Evolutionary conservation across 1,139 yeast species (phyloP), one percentile per base, ranked within the genome.

Genomic region (Candida sojae): DNA sequence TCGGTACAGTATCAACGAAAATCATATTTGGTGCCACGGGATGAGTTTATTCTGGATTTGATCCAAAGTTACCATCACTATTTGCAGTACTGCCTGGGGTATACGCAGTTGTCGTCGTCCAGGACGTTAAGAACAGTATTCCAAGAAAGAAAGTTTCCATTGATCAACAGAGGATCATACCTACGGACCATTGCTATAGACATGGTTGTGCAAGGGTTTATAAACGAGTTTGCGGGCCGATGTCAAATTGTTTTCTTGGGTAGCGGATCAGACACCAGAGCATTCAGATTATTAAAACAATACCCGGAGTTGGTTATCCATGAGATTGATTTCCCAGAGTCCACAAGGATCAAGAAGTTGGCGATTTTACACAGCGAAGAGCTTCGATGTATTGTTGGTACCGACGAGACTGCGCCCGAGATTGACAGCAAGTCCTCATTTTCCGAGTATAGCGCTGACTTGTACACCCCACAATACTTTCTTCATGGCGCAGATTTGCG

Each of bases 201-300:
- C 57, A 44, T 59, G 12, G 66, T 87, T 1, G 66, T 89, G 1
- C 69, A 73, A 1, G 59, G 64, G 33, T 89, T 88, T 56, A 53
- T 88, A 4, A 52, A 53, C 1, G 61, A 63, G 31, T 63, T 65
- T 47, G 54, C 43, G 1, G 45, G 43, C 10, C 25, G 31, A 7
- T 69, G 81, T 43, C 96, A 91, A 61, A 79, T 93, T 9, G 67
- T 93, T 0, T 90, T 95, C 4, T 66, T 93, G 23, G 99, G 99
- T 0, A 89, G 97, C n/a, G 99, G 99, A 0, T 88, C 96, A n/a
- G 99, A 93, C 64, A 84, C 97, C 1, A 67, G 98, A 50, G 77
- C 81, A 6, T 88, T 89, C 59, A 64, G 71, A 5, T 49, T 83
- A 2, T 63, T 88, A 42, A 48, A 59, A 21, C 44, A 50, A 2